Evolutionary conservation across 495 filamentous ascomycete genomes (phyloP), one percentile per base, ranked within the genome.

Genomic region (Penicillium pulvis): DNA sequence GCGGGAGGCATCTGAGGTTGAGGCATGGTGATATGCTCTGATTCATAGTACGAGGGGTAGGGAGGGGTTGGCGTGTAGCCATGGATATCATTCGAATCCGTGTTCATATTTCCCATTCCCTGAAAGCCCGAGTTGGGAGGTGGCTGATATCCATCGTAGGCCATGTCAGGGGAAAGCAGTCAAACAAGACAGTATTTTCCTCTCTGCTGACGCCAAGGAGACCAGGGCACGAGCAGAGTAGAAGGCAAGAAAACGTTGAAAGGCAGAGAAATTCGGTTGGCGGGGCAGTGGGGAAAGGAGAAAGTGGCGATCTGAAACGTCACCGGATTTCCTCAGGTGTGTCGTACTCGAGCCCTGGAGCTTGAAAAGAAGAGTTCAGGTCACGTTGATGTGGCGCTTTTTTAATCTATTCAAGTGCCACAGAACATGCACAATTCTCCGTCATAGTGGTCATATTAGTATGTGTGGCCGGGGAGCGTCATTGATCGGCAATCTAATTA

Each of bases 11-110:
- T 64, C 56, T 70, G 69, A 31, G 67, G 71, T 30, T 80, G 75
- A 12, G 75, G 75, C 74, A 79, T 79, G 41, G 69, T 68, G 57
- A 74, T 36, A n/a, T 68, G 66, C 42, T 78, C 73, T 12, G 67
- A 35, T 14, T 61, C 68, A 56, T 74, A 64, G 42, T 71, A 67
- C 5, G 67, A 71, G 36, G 75, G 73, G 63, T 78, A 75, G 7
- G 73, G 73, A 52, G 74, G 70, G 1, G 58, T 49, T 6, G 66
- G 59, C 2, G 69, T 49, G 4, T 66, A 66, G 23, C 58, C 59
- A 19, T 64, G 52, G 45, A 62, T 54, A 26, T 66, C 63, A 42
- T 63, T 65, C 6, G 66, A 56, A 12, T 71, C 64, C 12, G 61
- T 45, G 47, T 65, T 68, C 51, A 69, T 64, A 50, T 66, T 65